Percentiles rank a stretch among this genome's conserved stretches.
These are phyloP conservation scores for Silene conica DNA, from an alignment of 148 eudicot genomes.

Conservation along the genomic window DNA sequence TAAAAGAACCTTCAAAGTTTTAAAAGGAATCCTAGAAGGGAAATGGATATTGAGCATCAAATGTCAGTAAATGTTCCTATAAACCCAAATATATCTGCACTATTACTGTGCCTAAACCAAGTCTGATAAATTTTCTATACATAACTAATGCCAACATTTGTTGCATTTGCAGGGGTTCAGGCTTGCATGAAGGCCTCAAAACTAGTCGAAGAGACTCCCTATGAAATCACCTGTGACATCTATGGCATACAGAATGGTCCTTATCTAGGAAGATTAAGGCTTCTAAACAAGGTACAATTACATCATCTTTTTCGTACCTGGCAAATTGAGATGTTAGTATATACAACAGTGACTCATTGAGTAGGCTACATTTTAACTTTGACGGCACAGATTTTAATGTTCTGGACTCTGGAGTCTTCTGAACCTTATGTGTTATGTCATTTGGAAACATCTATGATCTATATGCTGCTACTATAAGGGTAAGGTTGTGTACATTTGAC, in stretches of 20 bases:
- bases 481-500: too few species aligned
- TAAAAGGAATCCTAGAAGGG: conserved; percentile 94
- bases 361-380: too few species aligned
- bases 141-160: conserved; percentile 1
- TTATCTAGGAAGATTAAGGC: conserved; percentile 71
- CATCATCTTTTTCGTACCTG: background rate
- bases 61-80: conserved; percentile 42
- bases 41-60: conserved; percentile 74
- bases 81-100: background rate
- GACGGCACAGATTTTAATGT: too few species aligned
- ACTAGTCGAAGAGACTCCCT: conserved; percentile 62
- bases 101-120: background rate
- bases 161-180: conserved; percentile 65
- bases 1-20: conserved; percentile 80
- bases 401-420: too few species aligned
- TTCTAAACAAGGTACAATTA: conserved; percentile 52
- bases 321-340: too few species aligned
- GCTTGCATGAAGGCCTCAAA: conserved; percentile 59
- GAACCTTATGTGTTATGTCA: too few species aligned
- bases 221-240: conserved; percentile 67
- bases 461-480: too few species aligned
- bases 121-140: background rate
- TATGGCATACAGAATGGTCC: conserved; percentile 83
- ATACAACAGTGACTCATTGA: too few species aligned
- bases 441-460: too few species aligned